Percentiles rank a stretch among this genome's conserved stretches.
Conservation (phyloP, 192 early-diverging fungal species). For the Podochytrium sp. region DNA sequence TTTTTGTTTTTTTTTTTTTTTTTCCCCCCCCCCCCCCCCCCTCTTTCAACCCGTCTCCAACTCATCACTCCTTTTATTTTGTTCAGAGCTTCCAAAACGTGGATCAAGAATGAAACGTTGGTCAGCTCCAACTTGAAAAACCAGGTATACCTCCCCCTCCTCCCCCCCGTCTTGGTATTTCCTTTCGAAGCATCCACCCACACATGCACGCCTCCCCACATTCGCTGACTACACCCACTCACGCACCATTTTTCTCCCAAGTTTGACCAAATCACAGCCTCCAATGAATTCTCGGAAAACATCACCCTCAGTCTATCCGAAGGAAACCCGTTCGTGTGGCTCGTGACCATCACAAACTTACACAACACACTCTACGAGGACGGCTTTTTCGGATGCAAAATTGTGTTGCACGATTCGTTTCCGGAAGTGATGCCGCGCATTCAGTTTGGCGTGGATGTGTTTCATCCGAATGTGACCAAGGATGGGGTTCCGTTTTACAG, state of each 20-base stretch:
- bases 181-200: not conserved
- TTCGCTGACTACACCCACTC: too few relatives aligned
- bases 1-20: not conserved
- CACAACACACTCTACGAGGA: conserved; percentile 62
- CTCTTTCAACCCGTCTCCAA: not conserved
- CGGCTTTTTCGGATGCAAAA: conserved; percentile 58
- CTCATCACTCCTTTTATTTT: too few relatives aligned
- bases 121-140: conserved; percentile 58
- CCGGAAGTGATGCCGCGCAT: conserved; percentile 58
- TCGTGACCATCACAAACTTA: conserved; percentile 49
- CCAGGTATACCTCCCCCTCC: too few relatives aligned
- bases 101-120: conserved; percentile 53
- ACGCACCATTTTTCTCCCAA: too few relatives aligned
- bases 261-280: conserved; percentile 60
- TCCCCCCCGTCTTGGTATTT: not conserved
- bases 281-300: conserved; percentile 46
- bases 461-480: conserved; percentile 61
- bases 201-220: too few relatives aligned
- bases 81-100: conserved; percentile 34
- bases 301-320: conserved; percentile 54
- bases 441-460: conserved; percentile 61
- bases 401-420: conserved; percentile 61
- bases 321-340: conserved; percentile 66
- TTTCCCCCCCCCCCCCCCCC: too few relatives aligned
- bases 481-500: conserved; percentile 63